Evolutionary conservation across 2,329 filamentous ascomycete genomes (phyloP), one percentile per base, ranked within the genome.

Genomic region (Colletotrichum sp.): DNA sequence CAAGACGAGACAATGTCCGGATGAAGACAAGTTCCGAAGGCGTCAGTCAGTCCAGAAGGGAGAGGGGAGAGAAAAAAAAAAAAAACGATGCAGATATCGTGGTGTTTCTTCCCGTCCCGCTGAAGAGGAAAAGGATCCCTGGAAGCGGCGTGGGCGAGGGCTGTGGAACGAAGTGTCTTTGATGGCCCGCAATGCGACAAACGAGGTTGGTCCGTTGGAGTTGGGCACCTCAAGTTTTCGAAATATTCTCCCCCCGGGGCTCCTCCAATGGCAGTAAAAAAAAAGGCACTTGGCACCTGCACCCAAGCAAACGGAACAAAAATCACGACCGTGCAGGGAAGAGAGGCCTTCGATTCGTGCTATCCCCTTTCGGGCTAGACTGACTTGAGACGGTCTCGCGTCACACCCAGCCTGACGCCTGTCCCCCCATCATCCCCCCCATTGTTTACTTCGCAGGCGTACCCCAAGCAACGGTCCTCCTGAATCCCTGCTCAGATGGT

Each of bases 371-470:
- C 74, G 67, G 70, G 68, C 68, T 65, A 74, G 65, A 34, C 44
- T 75, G 44, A 68, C 57, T 67, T 39, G 67, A 55, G 68, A 55
- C 59, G 39, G 70, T 75, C 74, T 68, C 70, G 63, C 61, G 74
- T 77, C 76, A 77, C 74, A 64, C 30, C 39, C 16, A 27, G 28
- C 30, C 64, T 71, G 70, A 64, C 71, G 74, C 32, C 63, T 74
- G 77, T 78, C 39, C 39, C 39, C 77, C 77, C 77, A 75, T 78
- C 75, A 61, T 65, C 25, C 12, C 63, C 64, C 34, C 64, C 64
- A 77, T 77, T 83, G 81, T 83, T 83, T 83, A 82, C 81, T 81
- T 80, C 22, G 72, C 75, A 73, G 75, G 77, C 61, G 59, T 74
- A 72, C 67, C 80, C 81, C 77, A 74, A 77, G 81, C 81, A 83